Conservation (phyloP, 139 green algal species). For the Volvox reticuliferus region DNA sequence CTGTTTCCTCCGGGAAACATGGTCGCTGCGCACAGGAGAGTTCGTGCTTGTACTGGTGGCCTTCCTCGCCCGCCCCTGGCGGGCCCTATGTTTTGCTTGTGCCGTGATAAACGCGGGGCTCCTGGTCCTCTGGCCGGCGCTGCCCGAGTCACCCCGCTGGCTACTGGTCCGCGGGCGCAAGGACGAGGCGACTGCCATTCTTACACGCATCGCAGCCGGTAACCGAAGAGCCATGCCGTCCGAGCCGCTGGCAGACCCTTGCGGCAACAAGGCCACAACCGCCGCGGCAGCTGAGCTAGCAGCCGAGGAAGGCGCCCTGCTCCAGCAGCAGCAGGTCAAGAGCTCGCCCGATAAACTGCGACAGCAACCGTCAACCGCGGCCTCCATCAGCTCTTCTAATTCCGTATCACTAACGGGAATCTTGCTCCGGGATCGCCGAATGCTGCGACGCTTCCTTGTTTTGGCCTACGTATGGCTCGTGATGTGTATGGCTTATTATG, state of each 20-base stretch:
- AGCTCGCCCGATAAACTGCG: not conserved
- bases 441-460: slow-evolving; percentile 61
- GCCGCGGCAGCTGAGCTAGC: not conserved
- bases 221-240: slow-evolving; percentile 71
- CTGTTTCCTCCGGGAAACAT: too few species aligned
- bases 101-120: slow-evolving; percentile 47
- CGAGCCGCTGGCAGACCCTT: slow-evolving; percentile 60
- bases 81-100: slow-evolving; percentile 39
- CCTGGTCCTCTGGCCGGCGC: slow-evolving; percentile 49
- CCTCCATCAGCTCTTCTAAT: not conserved
- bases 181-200: slow-evolving; percentile 67
- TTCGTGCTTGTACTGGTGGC: slow-evolving; percentile 62
- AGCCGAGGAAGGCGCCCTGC: slow-evolving; percentile 15
- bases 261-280: not conserved
- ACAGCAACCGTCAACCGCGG: not conserved
- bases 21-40: slow-evolving; percentile 38
- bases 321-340: slow-evolving; percentile 3
- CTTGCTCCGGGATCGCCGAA: slow-evolving; percentile 50
- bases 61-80: slow-evolving; percentile 50
- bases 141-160: slow-evolving; percentile 75
- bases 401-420: slow-evolving; percentile 15
- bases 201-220: slow-evolving; percentile 62
- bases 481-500: slow-evolving; percentile 56
- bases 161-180: slow-evolving; percentile 69
- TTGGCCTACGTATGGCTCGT: slow-evolving; percentile 57